Base-by-base conservation (phyloP, 2,329 filamentous ascomycete species). In the Fusarium sp. region DNA sequence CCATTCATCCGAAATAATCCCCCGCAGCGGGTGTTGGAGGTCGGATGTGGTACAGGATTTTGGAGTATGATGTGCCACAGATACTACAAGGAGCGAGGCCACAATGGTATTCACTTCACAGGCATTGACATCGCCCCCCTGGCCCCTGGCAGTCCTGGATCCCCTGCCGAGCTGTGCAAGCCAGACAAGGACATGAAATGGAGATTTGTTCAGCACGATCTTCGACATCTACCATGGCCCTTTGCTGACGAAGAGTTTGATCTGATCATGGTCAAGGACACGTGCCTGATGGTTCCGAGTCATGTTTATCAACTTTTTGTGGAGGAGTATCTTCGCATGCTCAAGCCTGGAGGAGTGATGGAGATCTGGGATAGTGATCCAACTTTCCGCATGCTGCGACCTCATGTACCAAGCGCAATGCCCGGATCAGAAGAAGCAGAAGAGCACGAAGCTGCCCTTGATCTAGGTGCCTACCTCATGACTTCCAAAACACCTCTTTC, bases 311-410 rank as follows among this genome's bases (percentile, higher is more conserved):
- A 90, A 57, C 39, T 73, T 9, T 81, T 89, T 32, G 85, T 91
- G 66, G 92, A 94, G 73, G 94, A 98, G 79, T 92, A 91, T 70
- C 84, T 96, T 51, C 92, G 95, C 24, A 84, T 97, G 18, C 85
- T 98, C 41, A 91, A 89, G 74, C 91, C 93, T 0, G 94, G 94
- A 22, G 96, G 96, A 9, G 90, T 90, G 5, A 79, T 98, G 32
- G 96, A 98, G 80, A 87, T 97, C 22, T 98, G 95, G 95, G 95
- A 98, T 74, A 92, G 92, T 10, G 95, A 98, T 82, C 91, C 95
- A 79, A 89, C 92, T 18, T 90, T 98, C 73, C 92, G 95, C 75
- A 95, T 95, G 81, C 87, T 98, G 34, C 87, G 94, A 57, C 94
- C 94, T 6, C 94, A 96, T 79, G 90, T 93, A 5, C 90, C 91